Percentiles rank a stretch among this genome's conserved stretches.
These are phyloP conservation scores for Nannizzia gypsea DNA, from an alignment of 2,329 filamentous ascomycete species.

Conservation along the genomic window DNA sequence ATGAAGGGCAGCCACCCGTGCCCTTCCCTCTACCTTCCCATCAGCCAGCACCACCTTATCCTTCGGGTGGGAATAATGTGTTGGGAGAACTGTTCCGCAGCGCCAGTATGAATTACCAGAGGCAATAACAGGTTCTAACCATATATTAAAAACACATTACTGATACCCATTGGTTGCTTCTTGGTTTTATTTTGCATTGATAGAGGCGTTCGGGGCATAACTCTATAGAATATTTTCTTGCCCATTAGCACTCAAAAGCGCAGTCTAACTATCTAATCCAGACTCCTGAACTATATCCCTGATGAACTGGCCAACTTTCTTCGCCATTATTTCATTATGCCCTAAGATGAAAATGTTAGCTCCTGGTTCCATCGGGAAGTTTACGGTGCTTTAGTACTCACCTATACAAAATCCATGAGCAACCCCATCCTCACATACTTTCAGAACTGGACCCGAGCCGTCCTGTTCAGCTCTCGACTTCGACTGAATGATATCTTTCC, in stretches of 20 bases:
- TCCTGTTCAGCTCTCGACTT: conserved; percentile 20
- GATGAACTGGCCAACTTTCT: conserved; percentile 40
- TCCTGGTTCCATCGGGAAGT: background rate
- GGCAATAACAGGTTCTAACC: conserved; percentile 10
- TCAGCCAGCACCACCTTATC: background rate
- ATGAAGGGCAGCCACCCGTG: conserved; percentile 4
- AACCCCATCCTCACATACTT: conserved; percentile 43
- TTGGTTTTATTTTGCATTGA: background rate
- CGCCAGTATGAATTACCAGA: conserved; percentile 20
- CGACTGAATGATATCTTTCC: conserved; percentile 42
- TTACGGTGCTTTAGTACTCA: conserved; percentile 21
- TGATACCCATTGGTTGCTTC: conserved; percentile 2
- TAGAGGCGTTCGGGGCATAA: background rate
- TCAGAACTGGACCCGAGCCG: conserved; percentile 38
- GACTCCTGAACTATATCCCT: conserved; percentile 26
- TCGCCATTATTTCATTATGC: conserved; percentile 39
- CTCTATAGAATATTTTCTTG: background rate
- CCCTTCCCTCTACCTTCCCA: background rate
- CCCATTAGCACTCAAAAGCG: background rate
- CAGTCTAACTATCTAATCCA: conserved; percentile 7
- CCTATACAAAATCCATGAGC: conserved; percentile 50
- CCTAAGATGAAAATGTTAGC: conserved; percentile 16
- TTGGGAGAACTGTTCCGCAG: conserved; percentile 25
- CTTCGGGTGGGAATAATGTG: conserved; percentile 7
- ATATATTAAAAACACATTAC: conserved; percentile 11